phyloP scores from a whole-genome alignment of 208 protist genomes.

The Crithidia brevicula region DNA sequence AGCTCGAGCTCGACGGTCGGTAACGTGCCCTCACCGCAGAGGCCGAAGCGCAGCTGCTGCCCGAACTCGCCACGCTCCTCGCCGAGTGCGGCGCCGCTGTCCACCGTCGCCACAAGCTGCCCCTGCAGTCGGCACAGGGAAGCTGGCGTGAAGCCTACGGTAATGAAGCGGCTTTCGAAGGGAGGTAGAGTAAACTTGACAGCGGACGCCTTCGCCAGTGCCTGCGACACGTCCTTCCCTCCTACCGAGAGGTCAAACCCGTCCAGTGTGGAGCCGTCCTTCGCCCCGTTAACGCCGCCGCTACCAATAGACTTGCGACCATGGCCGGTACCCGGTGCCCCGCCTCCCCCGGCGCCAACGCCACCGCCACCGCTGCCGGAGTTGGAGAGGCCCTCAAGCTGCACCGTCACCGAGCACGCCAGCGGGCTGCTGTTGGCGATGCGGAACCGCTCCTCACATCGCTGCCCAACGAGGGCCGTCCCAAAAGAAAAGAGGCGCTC shows the following conservation, averaged over 20 bases:
- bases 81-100: slow-evolving; percentile 63
- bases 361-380: background rate
- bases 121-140: slow-evolving; percentile 83
- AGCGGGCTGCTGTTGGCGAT: slow-evolving; percentile 96
- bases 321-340: slow-evolving; percentile 22
- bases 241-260: slow-evolving; percentile 63
- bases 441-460: slow-evolving; percentile 92
- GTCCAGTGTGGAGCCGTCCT: slow-evolving; percentile 28
- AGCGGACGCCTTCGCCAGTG: background rate
- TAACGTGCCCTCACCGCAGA: slow-evolving; percentile 94
- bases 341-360: slow-evolving; percentile 30
- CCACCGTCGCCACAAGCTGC: slow-evolving; percentile 92
- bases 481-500: slow-evolving; percentile 95
- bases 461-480: slow-evolving; percentile 80
- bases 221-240: slow-evolving; percentile 18
- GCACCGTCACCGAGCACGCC: slow-evolving; percentile 83
- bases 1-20: slow-evolving; percentile 83
- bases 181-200: slow-evolving; percentile 84
- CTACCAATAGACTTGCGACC: slow-evolving; percentile 6
- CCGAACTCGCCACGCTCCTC: slow-evolving; percentile 27
- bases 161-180: slow-evolving; percentile 96
- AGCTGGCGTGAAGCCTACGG: slow-evolving; percentile 89
- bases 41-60: slow-evolving; percentile 82
- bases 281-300: slow-evolving; percentile 5
- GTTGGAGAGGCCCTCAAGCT: slow-evolving; percentile 34